Base-by-base conservation (phyloP, 2,329 filamentous ascomycete genomes). In the Elsinoe batatas region DNA sequence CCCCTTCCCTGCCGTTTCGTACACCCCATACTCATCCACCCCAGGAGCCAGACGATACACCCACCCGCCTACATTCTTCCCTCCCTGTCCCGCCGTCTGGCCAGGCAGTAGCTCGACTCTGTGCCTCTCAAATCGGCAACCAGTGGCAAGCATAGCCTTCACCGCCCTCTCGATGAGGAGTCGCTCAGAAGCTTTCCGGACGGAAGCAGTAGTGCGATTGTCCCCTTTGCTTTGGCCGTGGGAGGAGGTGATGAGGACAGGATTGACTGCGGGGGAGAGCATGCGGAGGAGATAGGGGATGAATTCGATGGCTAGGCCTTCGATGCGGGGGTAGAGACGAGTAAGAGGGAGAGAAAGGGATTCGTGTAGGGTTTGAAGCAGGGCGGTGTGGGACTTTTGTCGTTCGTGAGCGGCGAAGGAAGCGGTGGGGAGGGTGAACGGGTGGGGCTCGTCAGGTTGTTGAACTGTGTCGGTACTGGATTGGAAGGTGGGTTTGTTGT, bases 21-120 rank as follows among this genome's bases (percentile, higher is more conserved):
- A 97, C 0, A 79, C 79, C 1, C 85, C 78, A 0, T 97, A 77
- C 7, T 79, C 76, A 69, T 98, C 93, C n/a, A 98, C 77, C 0
- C 82, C 76, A 79, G 93, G 93, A 65, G 97, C 91, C 88, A 98
- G 91, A 54, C 93, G 83, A 70, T 95, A 97, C 7, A 95, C 84
- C 79, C 84, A 97, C 62, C 80, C 83, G 15, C 54, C 58, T 4
- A 36, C 20, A 15, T 35, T 46, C 38, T 44, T 40, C 12, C 65
- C 62, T 8, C 63, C 63, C 32, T 30, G 26, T 7, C 18, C 33
- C 0, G 20, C 40, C 20, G 20, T 18, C 10, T 44, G 40, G n/a
- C 40, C 40, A 22, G 40, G 40, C 5, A 22, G 18, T 11, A 44
- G 3, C 35, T 87, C 85, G 42, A 97, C 80, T 63, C 84, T 83